Evolutionary conservation across 768 basidiomycete genomes (phyloP), one percentile per base, ranked within the genome.

Genomic region (Tricholoma saponaceum): DNA sequence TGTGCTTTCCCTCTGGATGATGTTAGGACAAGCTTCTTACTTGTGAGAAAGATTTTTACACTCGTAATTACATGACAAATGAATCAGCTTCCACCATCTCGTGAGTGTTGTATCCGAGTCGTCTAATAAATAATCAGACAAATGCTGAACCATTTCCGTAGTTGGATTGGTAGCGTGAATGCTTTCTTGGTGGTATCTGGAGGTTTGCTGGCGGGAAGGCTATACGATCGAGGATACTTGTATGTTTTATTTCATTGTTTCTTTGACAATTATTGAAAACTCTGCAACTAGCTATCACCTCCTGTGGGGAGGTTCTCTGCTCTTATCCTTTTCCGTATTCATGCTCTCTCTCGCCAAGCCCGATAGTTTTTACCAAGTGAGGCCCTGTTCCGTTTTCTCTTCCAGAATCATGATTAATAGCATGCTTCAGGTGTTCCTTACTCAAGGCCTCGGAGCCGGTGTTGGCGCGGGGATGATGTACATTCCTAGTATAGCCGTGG

Each of bases 151-250:
- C n/a, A 18, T 51, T 7, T 10, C 9, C 20, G 13, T 46, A 67
- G 64, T 14, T 65, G 64, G 64, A 62, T 65, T 43, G 62, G 79
- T 5, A 77, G 79, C 16, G 64, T 72, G 10, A 79, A 82, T 52
- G 71, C 74, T 3, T 77, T 76, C 54, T 64, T 81, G 13, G 69
- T 78, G 5, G 72, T 80, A 33, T 65, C 74, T 2, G 70, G 68
- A 18, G 79, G 79, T 0, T 65, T 79, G 30, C 35, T 76, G 14
- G 68, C 70, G 0, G 81, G 81, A 30, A 69, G 73, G 18, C 50
- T 79, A 6, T 79, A 80, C 57, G 81, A 83, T 43, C 71, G 70
- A 30, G 81, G 82, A 50, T 73, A 79, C 60, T 81, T 78, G 76
- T 76, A 58, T 60, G 75, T 60, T n/a, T 14, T n/a, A 1, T 28